Conservation (phyloP, 306 rosid genomes). For the Cyclanthera cordifolia region DNA sequence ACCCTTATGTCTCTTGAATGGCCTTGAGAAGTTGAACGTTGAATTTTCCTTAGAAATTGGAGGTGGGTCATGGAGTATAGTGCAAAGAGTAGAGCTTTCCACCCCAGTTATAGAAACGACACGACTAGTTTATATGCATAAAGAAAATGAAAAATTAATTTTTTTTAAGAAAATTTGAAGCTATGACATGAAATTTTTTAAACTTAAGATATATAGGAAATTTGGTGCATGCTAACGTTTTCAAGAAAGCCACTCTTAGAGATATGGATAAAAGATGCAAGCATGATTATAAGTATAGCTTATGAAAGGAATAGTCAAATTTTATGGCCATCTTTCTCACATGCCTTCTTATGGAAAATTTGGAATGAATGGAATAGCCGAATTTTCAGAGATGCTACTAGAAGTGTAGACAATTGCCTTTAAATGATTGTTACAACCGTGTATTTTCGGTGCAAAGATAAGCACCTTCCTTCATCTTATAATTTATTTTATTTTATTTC, state of each 20-base stretch:
- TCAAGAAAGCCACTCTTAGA: neutral
- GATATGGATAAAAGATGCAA: neutral
- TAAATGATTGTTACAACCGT: no score
- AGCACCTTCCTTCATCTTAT: no score
- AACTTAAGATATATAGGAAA: neutral
- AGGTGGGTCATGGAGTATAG: neutral
- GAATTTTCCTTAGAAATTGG: neutral
- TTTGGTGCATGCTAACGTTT: neutral
- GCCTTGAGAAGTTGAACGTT: neutral
- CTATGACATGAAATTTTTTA: neutral
- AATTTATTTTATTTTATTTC: no score
- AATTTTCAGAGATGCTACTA: no score
- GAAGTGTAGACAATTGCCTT: no score
- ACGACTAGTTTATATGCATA: neutral
- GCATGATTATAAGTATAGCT: neutral
- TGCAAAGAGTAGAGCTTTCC: neutral
- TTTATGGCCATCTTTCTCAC: no score
- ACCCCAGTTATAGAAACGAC: neutral
- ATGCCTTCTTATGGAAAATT: no score
- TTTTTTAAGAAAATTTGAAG: neutral
- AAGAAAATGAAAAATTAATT: neutral
- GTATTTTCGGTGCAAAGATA: no score
- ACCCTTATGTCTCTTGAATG: neutral
- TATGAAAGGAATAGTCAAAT: no score
- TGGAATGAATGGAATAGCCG: no score